A percentile compares a stretch with the other conserved stretches of the same genome.
Conservation (phyloP, 1,139 yeast species). For the Geotrichum klebahnii region DNA sequence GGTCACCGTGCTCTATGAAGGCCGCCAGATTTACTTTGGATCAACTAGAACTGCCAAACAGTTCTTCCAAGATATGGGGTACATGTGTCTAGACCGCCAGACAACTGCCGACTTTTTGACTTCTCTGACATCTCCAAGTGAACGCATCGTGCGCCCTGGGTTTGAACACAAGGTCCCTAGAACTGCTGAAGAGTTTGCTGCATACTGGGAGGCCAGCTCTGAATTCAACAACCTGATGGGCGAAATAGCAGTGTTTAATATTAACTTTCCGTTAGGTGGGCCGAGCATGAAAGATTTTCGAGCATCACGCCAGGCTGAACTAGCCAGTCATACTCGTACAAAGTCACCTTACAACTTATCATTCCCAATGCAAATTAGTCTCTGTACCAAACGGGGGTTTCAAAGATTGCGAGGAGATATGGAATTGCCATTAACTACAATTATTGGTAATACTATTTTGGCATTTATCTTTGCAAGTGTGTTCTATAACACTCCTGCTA, state of each 20-base stretch:
- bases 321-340: constrained; percentile 34
- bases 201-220: constrained; percentile 50
- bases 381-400: constrained; percentile 46
- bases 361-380: constrained; percentile 37
- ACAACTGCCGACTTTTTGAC: constrained; percentile 57
- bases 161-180: constrained; percentile 45
- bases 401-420: constrained; percentile 54
- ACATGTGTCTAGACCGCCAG: constrained; percentile 54
- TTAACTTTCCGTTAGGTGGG: constrained; percentile 45
- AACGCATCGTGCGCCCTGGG: constrained; percentile 44
- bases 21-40: constrained; percentile 57
- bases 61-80: constrained; percentile 58
- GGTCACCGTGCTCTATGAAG: constrained; percentile 54
- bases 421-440: constrained; percentile 47
- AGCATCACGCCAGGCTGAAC: constrained; percentile 26
- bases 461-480: constrained; percentile 54
- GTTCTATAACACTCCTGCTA: constrained; percentile 47
- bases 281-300: constrained; percentile 26
- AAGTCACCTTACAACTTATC: constrained; percentile 39
- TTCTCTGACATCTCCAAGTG: constrained; percentile 55
- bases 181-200: constrained; percentile 53
- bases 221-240: constrained; percentile 42
- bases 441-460: constrained; percentile 49
- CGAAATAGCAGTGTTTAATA: constrained; percentile 43
- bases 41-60: constrained; percentile 47